phyloP scores from a whole-genome alignment of 257 asterid genomes.

The Fraxinus excelsior region DNA sequence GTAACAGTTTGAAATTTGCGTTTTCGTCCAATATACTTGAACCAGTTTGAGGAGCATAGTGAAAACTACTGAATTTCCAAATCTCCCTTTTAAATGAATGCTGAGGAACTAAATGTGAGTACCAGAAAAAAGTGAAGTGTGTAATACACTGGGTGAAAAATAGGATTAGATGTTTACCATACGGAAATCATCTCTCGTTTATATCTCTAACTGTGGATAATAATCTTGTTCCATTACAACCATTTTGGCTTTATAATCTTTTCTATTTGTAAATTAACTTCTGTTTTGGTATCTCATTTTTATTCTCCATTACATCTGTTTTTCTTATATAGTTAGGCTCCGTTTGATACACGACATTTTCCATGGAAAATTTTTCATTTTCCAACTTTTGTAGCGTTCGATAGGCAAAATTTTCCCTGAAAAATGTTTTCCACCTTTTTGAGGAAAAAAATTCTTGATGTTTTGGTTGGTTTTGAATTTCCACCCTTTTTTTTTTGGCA shows the following conservation, averaged over 20 bases:
- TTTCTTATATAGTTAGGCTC: background rate
- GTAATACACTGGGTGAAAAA: conserved; percentile 13
- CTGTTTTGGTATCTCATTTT: background rate
- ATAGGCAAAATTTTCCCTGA: too few species aligned
- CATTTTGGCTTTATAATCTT: background rate
- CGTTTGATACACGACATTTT: too few species aligned
- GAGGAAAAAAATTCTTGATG: too few species aligned
- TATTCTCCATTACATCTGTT: background rate
- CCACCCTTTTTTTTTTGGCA: too few species aligned
- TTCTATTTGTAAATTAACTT: background rate
- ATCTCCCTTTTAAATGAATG: background rate
- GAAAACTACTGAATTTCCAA: conserved; percentile 2
- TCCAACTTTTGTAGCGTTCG: too few species aligned
- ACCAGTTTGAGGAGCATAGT: background rate
- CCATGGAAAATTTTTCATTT: too few species aligned
- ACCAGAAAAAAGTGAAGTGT: background rate
- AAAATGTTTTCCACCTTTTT: too few species aligned
- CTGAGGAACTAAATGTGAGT: background rate
- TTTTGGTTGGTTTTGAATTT: too few species aligned
- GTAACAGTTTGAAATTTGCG: background rate
- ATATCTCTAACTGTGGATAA: background rate
- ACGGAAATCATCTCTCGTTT: background rate
- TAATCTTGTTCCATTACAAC: background rate
- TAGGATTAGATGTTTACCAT: background rate
- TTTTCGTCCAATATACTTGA: background rate